Base-by-base conservation (phyloP, 176 grass and related monocot genomes). In the Phragmites australis region DNA sequence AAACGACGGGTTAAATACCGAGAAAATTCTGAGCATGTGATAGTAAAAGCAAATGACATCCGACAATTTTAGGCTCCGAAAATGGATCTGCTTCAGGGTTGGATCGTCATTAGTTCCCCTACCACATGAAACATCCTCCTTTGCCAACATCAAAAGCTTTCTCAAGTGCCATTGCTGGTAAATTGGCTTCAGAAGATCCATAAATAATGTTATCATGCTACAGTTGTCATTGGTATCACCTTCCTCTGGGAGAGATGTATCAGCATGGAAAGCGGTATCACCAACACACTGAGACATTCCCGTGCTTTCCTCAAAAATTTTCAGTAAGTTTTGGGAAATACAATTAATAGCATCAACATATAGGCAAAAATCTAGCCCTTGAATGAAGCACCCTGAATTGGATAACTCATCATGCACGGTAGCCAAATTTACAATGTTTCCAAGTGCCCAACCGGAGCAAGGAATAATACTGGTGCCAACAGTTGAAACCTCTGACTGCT, bases 91-190 rank as follows among this genome's bases (percentile, higher is more conserved):
- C 60, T 15, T 78, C 40, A 23, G 62, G 16, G 60, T 55, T 70
- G 41, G 65, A 39, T 74, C 70, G 84, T 69, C 54, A 50, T 63
- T 75, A 77, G 68, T 34, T 66, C 39, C 40, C 8, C 17, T 60
- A 25, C 61, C 34, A 65, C 21, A 53, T 21, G 83, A 31, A 86
- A 65, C 72, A 79, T 85, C 77, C 72, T 70, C 52, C 57, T 94
- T 90, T 63, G 78, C 25, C 75, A 93, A 59, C 48, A 82, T 72
- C 70, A 98, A 65, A 81, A 98, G 90, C 54, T 97, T 94, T 64
- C 90, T 94, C n/a, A 98, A 80, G 81, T 94, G 92, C 92, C 95
- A 98, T 71, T 98, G 92, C 81, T 94, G 92, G 83, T 93, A 75
- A 82, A 98, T 87, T 89, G 90, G 95, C 72, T 88, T 92, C 84